phyloP scores from a whole-genome alignment of 2,329 filamentous ascomycete genomes.

The Ceratocystis huliohia region DNA sequence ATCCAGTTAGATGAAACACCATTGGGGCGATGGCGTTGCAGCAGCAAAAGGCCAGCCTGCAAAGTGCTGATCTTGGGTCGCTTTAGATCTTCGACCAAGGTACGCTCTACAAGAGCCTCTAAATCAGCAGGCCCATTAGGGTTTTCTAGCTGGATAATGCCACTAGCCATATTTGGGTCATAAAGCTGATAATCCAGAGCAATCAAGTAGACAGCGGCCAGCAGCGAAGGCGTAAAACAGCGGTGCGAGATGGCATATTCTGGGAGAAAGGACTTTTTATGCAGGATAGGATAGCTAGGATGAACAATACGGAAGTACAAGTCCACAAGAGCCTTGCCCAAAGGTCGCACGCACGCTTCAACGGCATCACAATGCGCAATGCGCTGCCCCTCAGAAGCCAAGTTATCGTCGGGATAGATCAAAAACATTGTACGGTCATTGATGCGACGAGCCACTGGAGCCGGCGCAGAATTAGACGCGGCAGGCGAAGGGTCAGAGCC shows the following conservation, averaged over 20 bases:
- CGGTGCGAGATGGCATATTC: slow-evolving; percentile 39
- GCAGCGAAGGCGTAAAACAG: slow-evolving; percentile 38
- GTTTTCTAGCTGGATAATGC: slow-evolving; percentile 27
- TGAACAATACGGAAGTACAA: slow-evolving; percentile 46
- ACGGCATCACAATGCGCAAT: slow-evolving; percentile 37
- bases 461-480: slow-evolving; percentile 18
- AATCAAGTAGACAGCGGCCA: slow-evolving; percentile 41
- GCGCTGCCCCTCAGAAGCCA: slow-evolving; percentile 31
- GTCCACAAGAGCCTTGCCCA: slow-evolving; percentile 44
- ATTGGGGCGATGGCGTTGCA: slow-evolving; percentile 28
- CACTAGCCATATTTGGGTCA: slow-evolving; percentile 32
- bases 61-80: slow-evolving; percentile 34
- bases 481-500: slow-evolving; percentile 16
- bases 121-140: slow-evolving; percentile 28
- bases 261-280: slow-evolving; percentile 41
- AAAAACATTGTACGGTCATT: slow-evolving; percentile 30
- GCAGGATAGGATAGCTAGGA: slow-evolving; percentile 39
- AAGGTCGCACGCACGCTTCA: slow-evolving; percentile 35
- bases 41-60: slow-evolving; percentile 34
- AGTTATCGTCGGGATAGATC: slow-evolving; percentile 29
- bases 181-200: slow-evolving; percentile 41
- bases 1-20: slow-evolving; percentile 27
- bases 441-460: slow-evolving; percentile 27
- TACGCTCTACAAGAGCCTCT: slow-evolving; percentile 28
- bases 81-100: slow-evolving; percentile 29